Percentiles rank a stretch among this genome's conserved stretches.
phyloP scores from a whole-genome alignment of 352 stramenopile species.

The Phytophthora podocarpi region DNA sequence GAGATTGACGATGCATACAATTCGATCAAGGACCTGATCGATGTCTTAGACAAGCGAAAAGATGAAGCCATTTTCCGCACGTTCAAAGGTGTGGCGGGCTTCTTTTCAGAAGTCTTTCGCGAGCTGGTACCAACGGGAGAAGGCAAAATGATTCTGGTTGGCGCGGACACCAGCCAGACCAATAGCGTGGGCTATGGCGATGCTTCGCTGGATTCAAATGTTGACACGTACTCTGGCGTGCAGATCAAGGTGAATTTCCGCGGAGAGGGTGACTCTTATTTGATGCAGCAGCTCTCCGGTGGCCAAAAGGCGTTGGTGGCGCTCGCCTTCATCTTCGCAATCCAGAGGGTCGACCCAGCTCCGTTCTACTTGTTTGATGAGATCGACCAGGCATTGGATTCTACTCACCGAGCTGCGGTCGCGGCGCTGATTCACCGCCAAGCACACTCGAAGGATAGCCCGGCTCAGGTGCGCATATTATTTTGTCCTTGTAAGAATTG shows the following conservation, averaged over 20 bases:
- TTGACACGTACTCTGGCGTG: constrained; percentile 97
- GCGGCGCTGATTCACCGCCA: constrained; percentile 97
- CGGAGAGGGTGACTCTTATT: constrained; percentile 94
- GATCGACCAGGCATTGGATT: constrained; percentile 99
- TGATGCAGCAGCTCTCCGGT: constrained; percentile 99
- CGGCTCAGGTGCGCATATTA: constrained; percentile 88
- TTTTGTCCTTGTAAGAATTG: too few relatives aligned
- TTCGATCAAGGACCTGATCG: constrained; percentile 86
- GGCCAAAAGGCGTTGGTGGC: constrained; percentile 99
- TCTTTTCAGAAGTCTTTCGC: constrained; percentile 99
- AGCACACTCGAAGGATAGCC: constrained; percentile 93
- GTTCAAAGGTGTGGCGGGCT: constrained; percentile 97
- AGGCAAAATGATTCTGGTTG: constrained; percentile 97
- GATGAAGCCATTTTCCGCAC: constrained; percentile 99
- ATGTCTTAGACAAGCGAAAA: constrained; percentile 96
- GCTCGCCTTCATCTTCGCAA: constrained; percentile 99
- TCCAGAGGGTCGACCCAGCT: constrained; percentile 98
- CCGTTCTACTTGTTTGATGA: constrained; percentile 99
- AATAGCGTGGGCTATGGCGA: constrained; percentile 20
- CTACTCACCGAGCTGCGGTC: constrained; percentile 97
- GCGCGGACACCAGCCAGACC: constrained; percentile 60
- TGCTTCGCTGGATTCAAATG: constrained; percentile 42
- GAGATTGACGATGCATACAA: constrained; percentile 96
- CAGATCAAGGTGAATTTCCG: constrained; percentile 99
- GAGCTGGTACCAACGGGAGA: constrained; percentile 97